phyloP scores from a whole-genome alignment of 345 rosid species.

The Aegle marmelos region DNA sequence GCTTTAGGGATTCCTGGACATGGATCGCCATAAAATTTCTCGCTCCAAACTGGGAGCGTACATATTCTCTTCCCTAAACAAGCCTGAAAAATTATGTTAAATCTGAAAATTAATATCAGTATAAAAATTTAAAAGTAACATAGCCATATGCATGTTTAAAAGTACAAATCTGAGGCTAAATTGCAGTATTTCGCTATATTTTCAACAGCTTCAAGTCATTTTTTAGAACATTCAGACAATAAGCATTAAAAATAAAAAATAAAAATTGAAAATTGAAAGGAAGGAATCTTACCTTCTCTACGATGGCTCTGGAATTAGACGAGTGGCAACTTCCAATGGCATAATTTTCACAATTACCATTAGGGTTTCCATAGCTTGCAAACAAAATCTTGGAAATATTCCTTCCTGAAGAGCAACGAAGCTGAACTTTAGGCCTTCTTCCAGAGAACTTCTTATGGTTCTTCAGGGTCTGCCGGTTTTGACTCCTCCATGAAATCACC shows the following conservation, averaged over 20 bases:
- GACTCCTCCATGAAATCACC: conserved; percentile 18
- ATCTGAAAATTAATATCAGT: not conserved
- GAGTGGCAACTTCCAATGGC: conserved; percentile 51
- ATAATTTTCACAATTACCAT: conserved; percentile 43
- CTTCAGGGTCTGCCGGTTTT: not conserved
- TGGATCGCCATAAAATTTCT: conserved; percentile 42
- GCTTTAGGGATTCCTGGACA: conserved; percentile 49
- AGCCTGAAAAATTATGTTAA: conserved; percentile 34
- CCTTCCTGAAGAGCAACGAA: conserved; percentile 33
- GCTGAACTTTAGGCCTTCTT: conserved; percentile 29
- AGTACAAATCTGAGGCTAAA: too few relatives aligned
- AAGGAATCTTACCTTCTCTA: conserved; percentile 40
- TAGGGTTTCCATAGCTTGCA: conserved; percentile 60
- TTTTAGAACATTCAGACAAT: too few relatives aligned
- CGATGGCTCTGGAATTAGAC: conserved; percentile 30
- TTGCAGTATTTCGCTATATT: too few relatives aligned
- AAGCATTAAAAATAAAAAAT: too few relatives aligned
- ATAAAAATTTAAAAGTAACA: not conserved
- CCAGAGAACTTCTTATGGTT: not conserved
- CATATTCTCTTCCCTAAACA: conserved; percentile 50
- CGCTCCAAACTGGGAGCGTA: conserved; percentile 37
- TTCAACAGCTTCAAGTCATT: too few relatives aligned
- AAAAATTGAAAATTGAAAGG: too few relatives aligned
- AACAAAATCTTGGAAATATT: conserved; percentile 40
- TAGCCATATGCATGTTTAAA: too few relatives aligned